A percentile compares a stretch with the other conserved stretches of the same genome.
These are phyloP conservation scores for Fusarium ambrosium DNA, from an alignment of 2,329 filamentous ascomycete species.

Conservation along the genomic window DNA sequence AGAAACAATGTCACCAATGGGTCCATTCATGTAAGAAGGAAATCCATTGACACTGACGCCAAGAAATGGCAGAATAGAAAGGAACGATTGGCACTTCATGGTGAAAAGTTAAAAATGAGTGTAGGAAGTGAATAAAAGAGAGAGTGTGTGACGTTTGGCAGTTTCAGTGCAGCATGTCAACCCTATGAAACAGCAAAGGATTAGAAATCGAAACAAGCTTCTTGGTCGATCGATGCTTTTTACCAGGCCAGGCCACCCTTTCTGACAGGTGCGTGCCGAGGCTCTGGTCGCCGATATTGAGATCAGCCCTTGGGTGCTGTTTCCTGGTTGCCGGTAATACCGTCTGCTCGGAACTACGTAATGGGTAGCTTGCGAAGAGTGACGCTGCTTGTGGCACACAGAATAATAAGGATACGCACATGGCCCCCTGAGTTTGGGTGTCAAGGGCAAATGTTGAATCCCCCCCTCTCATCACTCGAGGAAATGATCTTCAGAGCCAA, in stretches of 20 bases:
- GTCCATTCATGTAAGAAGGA: constrained; percentile 4
- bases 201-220: constrained; percentile 18
- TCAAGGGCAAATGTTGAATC: neutral
- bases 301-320: constrained; percentile 6
- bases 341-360: neutral
- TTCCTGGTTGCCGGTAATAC: neutral
- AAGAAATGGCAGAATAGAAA: neutral
- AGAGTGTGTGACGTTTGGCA: neutral
- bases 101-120: constrained; percentile 1
- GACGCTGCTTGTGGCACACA: neutral
- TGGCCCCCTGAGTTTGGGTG: neutral
- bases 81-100: constrained; percentile 19
- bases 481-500: constrained; percentile 3
- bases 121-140: neutral
- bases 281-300: neutral
- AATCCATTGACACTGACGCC: neutral
- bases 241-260: neutral
- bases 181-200: neutral
- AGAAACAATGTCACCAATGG: constrained; percentile 2
- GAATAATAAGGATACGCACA: neutral
- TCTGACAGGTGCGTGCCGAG: neutral
- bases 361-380: neutral
- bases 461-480: neutral
- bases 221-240: constrained; percentile 2
- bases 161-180: neutral